Base-by-base conservation (phyloP, 371 early-diverging fungal species). In the Mortierella sp. region DNA sequence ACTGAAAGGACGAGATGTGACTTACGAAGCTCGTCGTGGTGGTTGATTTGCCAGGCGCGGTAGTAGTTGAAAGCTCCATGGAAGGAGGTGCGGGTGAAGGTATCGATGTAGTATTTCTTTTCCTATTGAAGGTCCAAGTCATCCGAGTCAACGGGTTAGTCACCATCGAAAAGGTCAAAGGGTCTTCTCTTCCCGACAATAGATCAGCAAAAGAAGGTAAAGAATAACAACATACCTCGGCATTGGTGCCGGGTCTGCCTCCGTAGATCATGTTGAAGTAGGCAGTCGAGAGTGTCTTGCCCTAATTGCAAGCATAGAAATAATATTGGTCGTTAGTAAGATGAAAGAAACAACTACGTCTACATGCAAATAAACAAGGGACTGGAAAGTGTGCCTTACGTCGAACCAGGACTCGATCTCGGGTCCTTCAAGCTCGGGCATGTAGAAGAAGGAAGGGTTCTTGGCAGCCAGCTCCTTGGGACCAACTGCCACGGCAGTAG, bases 51-150 rank as follows among this genome's bases (percentile, higher is more conserved):
- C 26, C 8, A 40, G 4, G 72, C 52, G 47, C 77, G 77, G 47
- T 72, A 72, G n/a, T 58, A 68, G 64, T 77, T 71, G 61, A 67
- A 41, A 5, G 47, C 68, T 4, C 77, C 77, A 37, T 77, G 77
- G 34, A 71, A 68, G 3, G 67, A 40, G 2, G 71, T 61, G 4
- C 52, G 44, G 6, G 61, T 29, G 39, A 11, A 68, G 11, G 52
- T 19, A 2, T 71, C 61, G 64, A 77, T 72, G 52, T 77, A 77
- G 37, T 53, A 77, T 16, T 72, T 39, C 58, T 70, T 70, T 41
- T 76, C 66, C 70, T 69, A 66, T 53, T 22, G 47, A 26, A n/a
- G n/a, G n/a, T n/a, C n/a, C n/a, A n/a, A n/a, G 1, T 45, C 45
- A 45, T 10, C 24, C 10, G 22, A n/a, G 22, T 22, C 37, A 22